phyloP scores from a whole-genome alignment of 2,329 filamentous ascomycete species.

The Aquanectria penicillioides region DNA sequence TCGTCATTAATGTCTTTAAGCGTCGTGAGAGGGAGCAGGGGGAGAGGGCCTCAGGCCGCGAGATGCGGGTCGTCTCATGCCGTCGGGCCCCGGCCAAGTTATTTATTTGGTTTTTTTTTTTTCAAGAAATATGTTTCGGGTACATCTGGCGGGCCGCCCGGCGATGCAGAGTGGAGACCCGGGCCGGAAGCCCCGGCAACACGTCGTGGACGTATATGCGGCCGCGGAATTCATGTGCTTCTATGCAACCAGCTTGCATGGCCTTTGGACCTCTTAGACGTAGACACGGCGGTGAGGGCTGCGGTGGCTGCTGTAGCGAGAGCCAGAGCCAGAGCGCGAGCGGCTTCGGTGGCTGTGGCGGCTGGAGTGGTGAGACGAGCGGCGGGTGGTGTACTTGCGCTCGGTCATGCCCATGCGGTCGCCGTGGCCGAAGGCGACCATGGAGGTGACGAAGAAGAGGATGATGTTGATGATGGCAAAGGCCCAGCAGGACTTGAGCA shows the following conservation, averaged over 20 bases:
- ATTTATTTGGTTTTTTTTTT: neutral
- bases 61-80: too few relatives aligned
- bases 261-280: constrained; percentile 44
- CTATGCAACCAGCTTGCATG: neutral
- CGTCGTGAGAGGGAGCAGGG: neutral
- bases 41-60: neutral
- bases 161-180: neutral
- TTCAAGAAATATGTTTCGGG: neutral
- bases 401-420: constrained; percentile 59
- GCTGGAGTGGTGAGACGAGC: constrained; percentile 49
- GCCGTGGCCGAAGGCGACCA: constrained; percentile 73
- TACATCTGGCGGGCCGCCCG: neutral
- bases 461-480: constrained; percentile 89
- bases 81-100: neutral
- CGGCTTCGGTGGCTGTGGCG: constrained; percentile 55
- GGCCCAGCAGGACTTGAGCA: constrained; percentile 92
- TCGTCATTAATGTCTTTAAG: constrained; percentile 11
- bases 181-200: neutral
- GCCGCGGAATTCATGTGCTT: neutral
- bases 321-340: constrained; percentile 49
- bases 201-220: too few relatives aligned
- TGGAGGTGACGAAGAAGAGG: constrained; percentile 80
- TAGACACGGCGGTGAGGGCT: constrained; percentile 64
- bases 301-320: constrained; percentile 53
- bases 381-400: constrained; percentile 42